Conservation (phyloP, 768 basidiomycete genomes). For the Xanthoconium stramineum region DNA sequence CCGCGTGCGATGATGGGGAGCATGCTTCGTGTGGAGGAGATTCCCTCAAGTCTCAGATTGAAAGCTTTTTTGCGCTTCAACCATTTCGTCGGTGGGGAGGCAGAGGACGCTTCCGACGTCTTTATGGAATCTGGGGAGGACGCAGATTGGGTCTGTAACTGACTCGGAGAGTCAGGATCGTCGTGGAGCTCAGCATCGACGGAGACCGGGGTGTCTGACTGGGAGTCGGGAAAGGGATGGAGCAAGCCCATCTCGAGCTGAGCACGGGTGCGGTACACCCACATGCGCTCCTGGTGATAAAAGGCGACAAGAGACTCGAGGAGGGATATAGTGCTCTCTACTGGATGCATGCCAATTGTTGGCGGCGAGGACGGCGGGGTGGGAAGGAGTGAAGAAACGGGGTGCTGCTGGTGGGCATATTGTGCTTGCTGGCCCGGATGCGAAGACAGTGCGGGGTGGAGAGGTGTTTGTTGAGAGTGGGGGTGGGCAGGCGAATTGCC, state of each 20-base stretch:
- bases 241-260: conserved; percentile 49
- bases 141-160: conserved; percentile 1
- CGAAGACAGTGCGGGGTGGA: conserved; percentile 18
- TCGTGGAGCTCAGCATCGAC: conserved; percentile 16
- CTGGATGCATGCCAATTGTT: conserved; percentile 31
- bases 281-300: conserved; percentile 69
- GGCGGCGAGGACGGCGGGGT: conserved; percentile 34
- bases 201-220: not conserved
- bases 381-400: conserved; percentile 32
- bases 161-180: conserved; percentile 20
- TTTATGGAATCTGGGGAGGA: conserved; percentile 24
- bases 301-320: conserved; percentile 64
- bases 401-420: conserved; percentile 24
- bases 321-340: conserved; percentile 50
- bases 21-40: conserved; percentile 29
- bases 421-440: conserved; percentile 19
- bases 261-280: conserved; percentile 66
- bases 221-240: conserved; percentile 14
- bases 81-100: conserved; percentile 39
- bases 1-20: conserved; percentile 18
- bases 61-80: conserved; percentile 57
- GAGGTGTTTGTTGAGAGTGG: conserved; percentile 27
- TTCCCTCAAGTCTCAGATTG: conserved; percentile 48
- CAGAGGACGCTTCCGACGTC: conserved; percentile 30
- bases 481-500: conserved; percentile 18